Base-by-base conservation (phyloP, 192 early-diverging fungal genomes). In the Umbelopsis sp. region DNA sequence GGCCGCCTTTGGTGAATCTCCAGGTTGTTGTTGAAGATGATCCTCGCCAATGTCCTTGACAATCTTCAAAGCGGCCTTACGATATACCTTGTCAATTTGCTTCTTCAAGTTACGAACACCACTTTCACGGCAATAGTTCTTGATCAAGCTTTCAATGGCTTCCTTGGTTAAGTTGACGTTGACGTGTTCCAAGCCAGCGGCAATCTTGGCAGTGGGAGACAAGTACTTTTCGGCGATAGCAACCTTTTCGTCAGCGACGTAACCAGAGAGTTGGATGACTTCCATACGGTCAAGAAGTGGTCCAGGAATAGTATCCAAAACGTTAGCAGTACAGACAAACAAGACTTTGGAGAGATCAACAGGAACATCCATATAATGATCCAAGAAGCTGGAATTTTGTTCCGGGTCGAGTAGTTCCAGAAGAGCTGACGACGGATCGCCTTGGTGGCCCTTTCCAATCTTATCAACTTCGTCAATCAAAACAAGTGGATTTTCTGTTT, bases 381-480 rank as follows among this genome's bases (percentile, higher is more conserved):
- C 98, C 68, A 99, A 87, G 85, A 99, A 99, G 3, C 94, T 91
- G 50, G 83, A 87, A 81, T 99, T 99, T 77, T 99, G 98, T 77
- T 99, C 98, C 12, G 98, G 98, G 67, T 99, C 98, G 17, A 99
- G 83, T 43, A 99, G 83, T 81, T 99, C 98, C 3, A 99, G 81
- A 51, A 99, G 86, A 9, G 98, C 98, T 7, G 96, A 97, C 1
- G 98, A 93, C 12, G 96, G 96, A 68, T 99, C 96, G 72, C 98
- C 98, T 79, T 99, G 98, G 70, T 97, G 94, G 22, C 98, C 96
- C 34, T 94, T 90, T 22, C 97, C 97, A 31, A 99, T 84, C 85
- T 99, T 99, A 85, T 99, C 97, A 26, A 99, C 95, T 87, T 99
- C 98, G 83, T 99, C 98, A 72, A 99, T 98, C 82, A 99, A 86